phyloP scores from a whole-genome alignment of 176 grass and related monocot species.

The Oryza nivara region DNA sequence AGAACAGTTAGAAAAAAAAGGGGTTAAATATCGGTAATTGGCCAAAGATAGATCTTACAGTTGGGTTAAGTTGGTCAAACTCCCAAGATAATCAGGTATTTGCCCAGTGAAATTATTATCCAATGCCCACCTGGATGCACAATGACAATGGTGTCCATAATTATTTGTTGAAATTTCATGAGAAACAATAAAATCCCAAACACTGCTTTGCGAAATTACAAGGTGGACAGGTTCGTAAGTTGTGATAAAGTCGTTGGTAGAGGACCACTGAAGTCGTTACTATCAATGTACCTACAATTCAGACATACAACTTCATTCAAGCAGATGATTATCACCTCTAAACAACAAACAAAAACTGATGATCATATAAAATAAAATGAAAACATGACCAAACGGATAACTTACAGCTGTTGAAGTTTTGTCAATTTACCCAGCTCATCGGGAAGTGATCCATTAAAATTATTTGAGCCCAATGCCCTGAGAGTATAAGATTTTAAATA shows the following conservation, averaged over 20 bases:
- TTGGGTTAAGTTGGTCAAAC: conserved; percentile 50
- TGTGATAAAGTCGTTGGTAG: conserved; percentile 63
- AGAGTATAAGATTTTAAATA: conserved; percentile 23
- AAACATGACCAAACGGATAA: conserved; percentile 11
- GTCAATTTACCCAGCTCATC: conserved; percentile 73
- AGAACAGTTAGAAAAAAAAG: conserved; percentile 22
- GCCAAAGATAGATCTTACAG: conserved; percentile 58
- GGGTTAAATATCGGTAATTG: not conserved
- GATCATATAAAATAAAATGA: conserved; percentile 19
- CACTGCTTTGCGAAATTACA: conserved; percentile 46
- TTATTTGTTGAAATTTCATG: conserved; percentile 1
- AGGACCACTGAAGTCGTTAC: conserved; percentile 68
- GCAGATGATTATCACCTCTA: conserved; percentile 28
- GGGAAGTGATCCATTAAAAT: conserved; percentile 79
- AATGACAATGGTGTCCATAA: conserved; percentile 35
- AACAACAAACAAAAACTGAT: conserved; percentile 40
- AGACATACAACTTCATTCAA: conserved; percentile 20
- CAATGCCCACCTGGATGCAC: conserved; percentile 57
- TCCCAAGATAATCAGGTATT: conserved; percentile 73
- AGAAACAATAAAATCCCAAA: not conserved
- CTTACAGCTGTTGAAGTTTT: conserved; percentile 67
- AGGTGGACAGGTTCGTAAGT: conserved; percentile 51
- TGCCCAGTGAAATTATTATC: conserved; percentile 77
- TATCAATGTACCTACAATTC: conserved; percentile 71
- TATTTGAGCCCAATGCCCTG: conserved; percentile 65